Base-by-base conservation (phyloP, 768 basidiomycete species). In the Suillus hirtellus region DNA sequence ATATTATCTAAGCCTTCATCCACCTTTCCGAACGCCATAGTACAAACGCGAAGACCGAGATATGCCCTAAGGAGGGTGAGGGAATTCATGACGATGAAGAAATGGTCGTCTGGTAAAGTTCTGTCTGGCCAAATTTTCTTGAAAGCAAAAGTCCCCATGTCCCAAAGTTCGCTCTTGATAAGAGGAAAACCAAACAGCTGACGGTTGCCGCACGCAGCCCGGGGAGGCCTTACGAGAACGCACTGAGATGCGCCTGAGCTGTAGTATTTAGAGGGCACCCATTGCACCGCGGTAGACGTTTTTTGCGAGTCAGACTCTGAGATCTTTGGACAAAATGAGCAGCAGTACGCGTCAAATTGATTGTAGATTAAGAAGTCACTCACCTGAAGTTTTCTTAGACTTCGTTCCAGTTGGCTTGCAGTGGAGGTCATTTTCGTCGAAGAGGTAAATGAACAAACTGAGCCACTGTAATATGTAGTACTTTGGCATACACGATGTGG, bases 201-300 rank as follows among this genome's bases (percentile, higher is more conserved):
- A 53, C 34, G 52, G n/a, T 53, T 19, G 19, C 52, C 34, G 5
- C 34, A 34, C 12, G 52, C 10, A n/a, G 52, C 34, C 17, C 6
- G 31, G 10, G 60, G 60, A 31, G 60, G 60, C 15, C 35, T 35
- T 17, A 40, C 46, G 15, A 60, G 60, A 42, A 38, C 43, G 15
- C 11, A 21, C 14, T 52, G 46, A 24, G 40, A 14, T 44, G 11
- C 21, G 38, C n/a, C 46, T 34, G 17, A 34, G 60, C 46, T 46
- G 50, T 40, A 31, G 50, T 40, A 31, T 46, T 7, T 46, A n/a
- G 60, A 47, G n/a, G 46, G 35, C 19, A 49, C 14, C 60, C 60
- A 60, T 35, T 11, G 60, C n/a, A 34, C 47, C n/a, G n/a, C 9
- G 4, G 37, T 21, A 52, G 60, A 35, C 2, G 19, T n/a, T 10